Conservation (phyloP, 768 basidiomycete species). For the Asterophora lycoperdoides region DNA sequence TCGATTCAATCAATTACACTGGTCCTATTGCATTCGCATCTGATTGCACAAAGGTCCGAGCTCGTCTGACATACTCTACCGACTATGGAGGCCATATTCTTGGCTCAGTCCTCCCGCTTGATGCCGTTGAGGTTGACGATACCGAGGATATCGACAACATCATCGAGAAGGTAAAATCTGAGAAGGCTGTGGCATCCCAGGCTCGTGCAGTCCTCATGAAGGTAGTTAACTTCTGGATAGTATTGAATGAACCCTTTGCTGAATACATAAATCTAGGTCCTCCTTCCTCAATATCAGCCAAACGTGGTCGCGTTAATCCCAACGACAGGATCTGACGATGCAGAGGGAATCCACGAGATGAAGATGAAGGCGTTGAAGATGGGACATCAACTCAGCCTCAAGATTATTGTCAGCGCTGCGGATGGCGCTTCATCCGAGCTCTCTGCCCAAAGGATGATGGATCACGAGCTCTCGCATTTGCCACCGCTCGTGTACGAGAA, state of each 20-base stretch:
- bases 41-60: conserved; percentile 27
- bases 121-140: conserved; percentile 19
- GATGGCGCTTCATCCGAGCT: conserved; percentile 25
- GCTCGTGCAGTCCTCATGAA: conserved; percentile 23
- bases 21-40: conserved; percentile 23
- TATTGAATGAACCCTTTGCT: background rate
- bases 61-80: conserved; percentile 21
- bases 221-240: conserved; percentile 8
- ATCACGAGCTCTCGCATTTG: conserved; percentile 5
- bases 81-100: conserved; percentile 24
- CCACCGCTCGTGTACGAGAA: conserved; percentile 17
- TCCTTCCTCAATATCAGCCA: conserved; percentile 20
- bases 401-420: conserved; percentile 15
- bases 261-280: conserved; percentile 11
- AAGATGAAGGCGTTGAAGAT: conserved; percentile 18
- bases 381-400: conserved; percentile 15
- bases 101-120: conserved; percentile 18
- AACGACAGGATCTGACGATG: conserved; percentile 22
- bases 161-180: conserved; percentile 14
- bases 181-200: conserved; percentile 22
- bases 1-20: background rate
- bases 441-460: conserved; percentile 21
- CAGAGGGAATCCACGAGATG: conserved; percentile 17
- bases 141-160: conserved; percentile 22
- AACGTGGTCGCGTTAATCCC: conserved; percentile 22